Evolutionary conservation across 176 grass and related monocot genomes (phyloP).

Genomic region (Tillandsia leiboldiana): DNA sequence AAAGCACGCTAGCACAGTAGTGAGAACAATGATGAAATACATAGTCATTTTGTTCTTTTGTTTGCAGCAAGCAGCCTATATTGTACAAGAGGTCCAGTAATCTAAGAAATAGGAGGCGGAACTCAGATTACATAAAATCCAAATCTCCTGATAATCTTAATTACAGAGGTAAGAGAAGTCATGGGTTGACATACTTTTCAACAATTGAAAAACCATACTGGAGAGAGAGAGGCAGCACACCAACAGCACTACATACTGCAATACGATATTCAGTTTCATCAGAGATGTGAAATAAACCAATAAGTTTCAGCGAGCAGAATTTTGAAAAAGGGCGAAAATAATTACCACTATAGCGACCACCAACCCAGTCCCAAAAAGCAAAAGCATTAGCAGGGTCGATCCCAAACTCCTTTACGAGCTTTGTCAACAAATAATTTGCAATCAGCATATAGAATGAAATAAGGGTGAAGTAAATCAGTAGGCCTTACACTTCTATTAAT

Average conservation of each 20-base stretch:
- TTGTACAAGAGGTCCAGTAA: background rate
- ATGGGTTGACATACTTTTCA: constrained; percentile 66
- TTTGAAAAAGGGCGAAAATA: constrained; percentile 7
- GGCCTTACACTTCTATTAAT: background rate
- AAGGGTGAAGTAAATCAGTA: background rate
- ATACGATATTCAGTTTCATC: background rate
- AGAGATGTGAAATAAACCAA: constrained; percentile 16
- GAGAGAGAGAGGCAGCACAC: constrained; percentile 87
- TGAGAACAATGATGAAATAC: too few species aligned
- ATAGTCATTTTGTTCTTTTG: too few species aligned
- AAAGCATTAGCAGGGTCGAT: constrained; percentile 93
- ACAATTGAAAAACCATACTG: constrained; percentile 94
- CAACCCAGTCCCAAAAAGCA: constrained; percentile 99
- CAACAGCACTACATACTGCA: constrained; percentile 98
- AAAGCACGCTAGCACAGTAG: too few species aligned
- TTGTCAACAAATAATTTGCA: background rate
- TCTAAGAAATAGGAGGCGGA: background rate
- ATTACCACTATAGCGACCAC: constrained; percentile 95
- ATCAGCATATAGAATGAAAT: background rate
- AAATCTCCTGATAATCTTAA: background rate
- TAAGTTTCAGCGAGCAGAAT: background rate
- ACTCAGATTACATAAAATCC: constrained; percentile 7
- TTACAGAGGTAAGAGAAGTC: constrained; percentile 15
- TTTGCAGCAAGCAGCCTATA: too few species aligned
- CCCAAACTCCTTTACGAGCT: constrained; percentile 88